These are phyloP conservation scores for Aspergillus indologenus DNA, from an alignment of 495 filamentous ascomycete species.

Conservation along the genomic window DNA sequence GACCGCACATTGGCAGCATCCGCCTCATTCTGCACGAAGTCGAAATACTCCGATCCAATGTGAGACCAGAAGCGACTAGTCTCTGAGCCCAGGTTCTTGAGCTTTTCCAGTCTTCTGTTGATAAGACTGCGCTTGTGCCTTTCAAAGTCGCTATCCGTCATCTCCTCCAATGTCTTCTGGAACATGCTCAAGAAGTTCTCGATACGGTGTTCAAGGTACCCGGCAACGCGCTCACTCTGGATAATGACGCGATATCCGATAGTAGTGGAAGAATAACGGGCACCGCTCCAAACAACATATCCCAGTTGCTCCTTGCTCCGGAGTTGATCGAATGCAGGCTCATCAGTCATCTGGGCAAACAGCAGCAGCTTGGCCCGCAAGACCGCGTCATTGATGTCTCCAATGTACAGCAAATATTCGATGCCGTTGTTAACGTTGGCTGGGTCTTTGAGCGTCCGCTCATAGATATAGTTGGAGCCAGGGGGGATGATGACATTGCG, in stretches of 20 bases:
- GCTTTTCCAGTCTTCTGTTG: constrained; percentile 82
- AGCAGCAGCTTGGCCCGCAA: constrained; percentile 75
- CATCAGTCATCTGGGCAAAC: constrained; percentile 86
- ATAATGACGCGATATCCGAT: constrained; percentile 88
- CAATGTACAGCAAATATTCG: constrained; percentile 82
- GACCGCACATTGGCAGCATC: constrained; percentile 73
- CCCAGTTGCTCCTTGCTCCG: constrained; percentile 97
- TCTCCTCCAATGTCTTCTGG: constrained; percentile 61
- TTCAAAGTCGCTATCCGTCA: constrained; percentile 85
- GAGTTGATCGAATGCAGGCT: constrained; percentile 90
- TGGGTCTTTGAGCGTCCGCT: constrained; percentile 75
- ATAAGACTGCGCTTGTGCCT: constrained; percentile 86
- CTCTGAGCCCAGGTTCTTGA: constrained; percentile 90
- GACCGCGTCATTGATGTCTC: constrained; percentile 62
- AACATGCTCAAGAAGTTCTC: constrained; percentile 74
- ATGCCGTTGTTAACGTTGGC: constrained; percentile 97
- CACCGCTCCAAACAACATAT: constrained; percentile 88
- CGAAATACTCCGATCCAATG: constrained; percentile 80
- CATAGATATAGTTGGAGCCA: constrained; percentile 79
- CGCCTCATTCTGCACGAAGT: constrained; percentile 77
- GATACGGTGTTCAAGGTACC: constrained; percentile 83
- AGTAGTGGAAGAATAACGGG: constrained; percentile 63
- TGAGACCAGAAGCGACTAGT: constrained; percentile 78
- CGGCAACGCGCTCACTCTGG: constrained; percentile 81
- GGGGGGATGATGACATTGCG: constrained; percentile 74